Percentiles rank a stretch among this genome's conserved stretches.
Conservation (phyloP, 1,284 basidiomycete genomes). For the Pseudozyma flocculosa region DNA sequence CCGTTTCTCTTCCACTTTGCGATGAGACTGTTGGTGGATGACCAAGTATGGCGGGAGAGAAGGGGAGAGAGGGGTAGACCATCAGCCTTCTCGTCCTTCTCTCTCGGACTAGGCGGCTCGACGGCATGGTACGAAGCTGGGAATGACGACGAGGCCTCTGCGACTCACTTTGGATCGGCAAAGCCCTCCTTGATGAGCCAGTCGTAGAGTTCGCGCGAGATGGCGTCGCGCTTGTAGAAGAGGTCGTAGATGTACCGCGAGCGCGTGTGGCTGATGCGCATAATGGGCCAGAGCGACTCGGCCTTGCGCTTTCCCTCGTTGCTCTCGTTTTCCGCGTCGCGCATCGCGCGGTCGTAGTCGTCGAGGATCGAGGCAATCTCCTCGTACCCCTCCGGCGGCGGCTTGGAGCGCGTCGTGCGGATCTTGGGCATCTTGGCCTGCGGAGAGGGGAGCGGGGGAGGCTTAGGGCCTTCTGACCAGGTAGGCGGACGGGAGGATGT, state of each 20-base stretch:
- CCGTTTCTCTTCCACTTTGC: slow-evolving; percentile 99
- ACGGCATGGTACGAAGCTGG: too few relatives aligned
- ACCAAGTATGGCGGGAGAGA: slow-evolving; percentile 1
- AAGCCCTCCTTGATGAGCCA: slow-evolving; percentile 98
- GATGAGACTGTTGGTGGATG: slow-evolving; percentile 69
- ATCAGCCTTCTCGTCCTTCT: too few relatives aligned
- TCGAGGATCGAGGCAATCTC: slow-evolving; percentile 71
- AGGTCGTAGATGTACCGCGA: slow-evolving; percentile 91
- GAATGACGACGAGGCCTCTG: too few relatives aligned
- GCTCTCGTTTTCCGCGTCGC: slow-evolving; percentile 77
- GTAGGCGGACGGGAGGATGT: too few relatives aligned
- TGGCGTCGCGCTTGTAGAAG: slow-evolving; percentile 97
- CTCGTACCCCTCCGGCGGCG: slow-evolving; percentile 94
- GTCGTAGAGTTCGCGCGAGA: slow-evolving; percentile 90
- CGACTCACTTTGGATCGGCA: slow-evolving; percentile 86
- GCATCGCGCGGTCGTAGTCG: slow-evolving; percentile 56
- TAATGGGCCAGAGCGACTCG: slow-evolving; percentile 98
- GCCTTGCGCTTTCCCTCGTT: slow-evolving; percentile 97
- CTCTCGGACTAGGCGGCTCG: too few relatives aligned
- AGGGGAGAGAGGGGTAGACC: neutral
- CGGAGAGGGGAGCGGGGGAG: too few relatives aligned
- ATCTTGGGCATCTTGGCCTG: slow-evolving; percentile 80
- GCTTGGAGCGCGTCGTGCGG: slow-evolving; percentile 87
- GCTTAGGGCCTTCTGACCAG: too few relatives aligned
- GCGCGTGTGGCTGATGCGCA: slow-evolving; percentile 92